These are phyloP conservation scores for Lagenaria siceraria DNA, from an alignment of 306 rosid genomes.

Conservation along the genomic window DNA sequence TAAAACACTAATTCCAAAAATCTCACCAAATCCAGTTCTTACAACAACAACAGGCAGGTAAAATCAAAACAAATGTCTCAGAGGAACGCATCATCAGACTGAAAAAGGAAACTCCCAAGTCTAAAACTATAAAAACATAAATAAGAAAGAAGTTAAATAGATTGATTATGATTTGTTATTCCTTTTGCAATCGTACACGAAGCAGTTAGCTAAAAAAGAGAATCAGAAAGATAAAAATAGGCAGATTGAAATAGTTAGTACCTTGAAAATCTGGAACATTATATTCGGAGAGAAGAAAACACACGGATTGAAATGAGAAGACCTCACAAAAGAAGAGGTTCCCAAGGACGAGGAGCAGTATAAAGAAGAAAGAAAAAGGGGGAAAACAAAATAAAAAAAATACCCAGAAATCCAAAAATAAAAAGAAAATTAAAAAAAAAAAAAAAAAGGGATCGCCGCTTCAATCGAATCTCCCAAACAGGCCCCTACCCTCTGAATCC, in stretches of 20 bases:
- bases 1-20: not conserved
- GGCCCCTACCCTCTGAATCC: slow-evolving; percentile 30
- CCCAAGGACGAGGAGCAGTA: slow-evolving; percentile 34
- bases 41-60: not conserved
- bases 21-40: not conserved
- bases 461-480: slow-evolving; percentile 60
- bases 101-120: not conserved
- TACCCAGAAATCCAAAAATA: not conserved
- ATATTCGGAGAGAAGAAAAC: slow-evolving; percentile 30
- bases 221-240: not conserved
- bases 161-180: not conserved
- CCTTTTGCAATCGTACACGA: not conserved
- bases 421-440: not conserved
- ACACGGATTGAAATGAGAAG: slow-evolving; percentile 22
- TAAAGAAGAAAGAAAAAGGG: not conserved
- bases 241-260: slow-evolving; percentile 12
- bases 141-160: not conserved
- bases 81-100: not conserved
- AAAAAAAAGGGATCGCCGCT: slow-evolving; percentile 41
- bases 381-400: not conserved
- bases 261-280: slow-evolving; percentile 90
- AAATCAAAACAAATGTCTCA: slow-evolving; percentile 23
- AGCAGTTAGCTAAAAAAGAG: not conserved
- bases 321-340: slow-evolving; percentile 34
- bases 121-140: not conserved